Percentiles rank a stretch among this genome's conserved stretches.
Conservation (phyloP, 305 asterid genomes). For the Fraxinus albicans region DNA sequence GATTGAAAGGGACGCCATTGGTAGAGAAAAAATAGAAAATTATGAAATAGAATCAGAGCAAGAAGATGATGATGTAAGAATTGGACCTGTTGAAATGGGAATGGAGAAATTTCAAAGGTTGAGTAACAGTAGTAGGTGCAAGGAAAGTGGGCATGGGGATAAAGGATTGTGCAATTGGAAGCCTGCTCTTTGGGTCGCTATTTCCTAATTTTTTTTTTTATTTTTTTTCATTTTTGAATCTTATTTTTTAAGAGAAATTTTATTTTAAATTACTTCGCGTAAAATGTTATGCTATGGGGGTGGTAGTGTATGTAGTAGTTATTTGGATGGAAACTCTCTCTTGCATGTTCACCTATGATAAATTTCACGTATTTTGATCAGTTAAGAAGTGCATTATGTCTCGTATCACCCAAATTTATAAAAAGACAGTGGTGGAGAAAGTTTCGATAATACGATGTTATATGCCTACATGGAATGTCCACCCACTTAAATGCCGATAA, state of each 20-base stretch:
- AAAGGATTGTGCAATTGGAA: constrained; percentile 40
- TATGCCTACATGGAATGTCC: background rate
- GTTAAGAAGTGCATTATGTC: background rate
- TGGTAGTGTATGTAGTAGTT: constrained; percentile 16
- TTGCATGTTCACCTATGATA: background rate
- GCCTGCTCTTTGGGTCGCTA: constrained; percentile 48
- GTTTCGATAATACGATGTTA: background rate
- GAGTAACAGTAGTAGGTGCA: constrained; percentile 43
- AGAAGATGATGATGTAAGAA: constrained; percentile 10
- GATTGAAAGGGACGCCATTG: constrained; percentile 1
- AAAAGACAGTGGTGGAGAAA: background rate
- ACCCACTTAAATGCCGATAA: background rate
- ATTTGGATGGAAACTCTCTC: background rate
- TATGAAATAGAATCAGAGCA: background rate
- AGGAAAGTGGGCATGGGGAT: constrained; percentile 37
- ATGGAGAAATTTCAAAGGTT: constrained; percentile 42
- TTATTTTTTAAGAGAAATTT: background rate
- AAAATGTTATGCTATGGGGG: background rate
- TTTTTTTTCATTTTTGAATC: background rate
- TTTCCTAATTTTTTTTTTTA: constrained; percentile 20
- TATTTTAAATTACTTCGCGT: background rate
- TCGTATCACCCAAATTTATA: background rate
- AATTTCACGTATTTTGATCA: background rate
- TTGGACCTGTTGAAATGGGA: constrained; percentile 32
- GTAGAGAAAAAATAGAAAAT: constrained; percentile 13